These are phyloP conservation scores for Phytophthora pluvialis DNA, from an alignment of 352 stramenopile genomes.

Conservation along the genomic window DNA sequence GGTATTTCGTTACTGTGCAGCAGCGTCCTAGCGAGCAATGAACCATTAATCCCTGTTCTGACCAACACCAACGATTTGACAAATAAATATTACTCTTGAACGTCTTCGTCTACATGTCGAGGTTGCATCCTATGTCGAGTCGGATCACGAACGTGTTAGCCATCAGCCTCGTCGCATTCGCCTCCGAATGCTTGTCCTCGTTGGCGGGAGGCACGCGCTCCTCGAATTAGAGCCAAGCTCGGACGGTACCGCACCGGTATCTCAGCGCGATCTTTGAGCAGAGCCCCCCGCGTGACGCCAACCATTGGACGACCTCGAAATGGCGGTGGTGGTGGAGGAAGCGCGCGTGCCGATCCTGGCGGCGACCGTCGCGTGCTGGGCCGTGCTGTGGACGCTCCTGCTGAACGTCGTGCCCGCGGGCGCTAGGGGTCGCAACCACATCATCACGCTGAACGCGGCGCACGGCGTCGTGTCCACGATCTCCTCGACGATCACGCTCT, in stretches of 20 bases:
- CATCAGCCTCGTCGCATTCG: too few species aligned
- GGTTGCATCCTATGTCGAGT: background rate
- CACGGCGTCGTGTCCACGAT: conserved; percentile 73
- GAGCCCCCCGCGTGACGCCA: background rate
- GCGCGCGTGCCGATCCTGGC: conserved; percentile 45
- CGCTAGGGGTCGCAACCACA: conserved; percentile 58
- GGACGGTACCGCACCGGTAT: conserved; percentile 1
- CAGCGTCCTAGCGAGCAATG: background rate
- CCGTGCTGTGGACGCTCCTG: conserved; percentile 54
- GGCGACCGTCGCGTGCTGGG: conserved; percentile 47
- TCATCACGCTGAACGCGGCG: conserved; percentile 70
- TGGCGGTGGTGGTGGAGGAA: conserved; percentile 16
- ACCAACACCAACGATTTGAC: background rate
- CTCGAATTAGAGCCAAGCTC: too few species aligned
- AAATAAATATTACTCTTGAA: conserved; percentile 4
- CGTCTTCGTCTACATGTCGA: background rate
- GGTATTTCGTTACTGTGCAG: conserved; percentile 22
- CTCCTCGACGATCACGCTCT: conserved; percentile 51
- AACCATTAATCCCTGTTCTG: conserved; percentile 8
- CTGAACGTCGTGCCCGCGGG: conserved; percentile 53
- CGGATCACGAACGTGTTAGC: background rate
- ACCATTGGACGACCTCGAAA: background rate
- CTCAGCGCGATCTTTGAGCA: background rate
- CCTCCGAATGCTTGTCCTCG: too few species aligned
- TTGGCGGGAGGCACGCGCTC: too few species aligned